phyloP scores from a whole-genome alignment of 2,329 filamentous ascomycete species.

The Neophaeococcomyces aloes region DNA sequence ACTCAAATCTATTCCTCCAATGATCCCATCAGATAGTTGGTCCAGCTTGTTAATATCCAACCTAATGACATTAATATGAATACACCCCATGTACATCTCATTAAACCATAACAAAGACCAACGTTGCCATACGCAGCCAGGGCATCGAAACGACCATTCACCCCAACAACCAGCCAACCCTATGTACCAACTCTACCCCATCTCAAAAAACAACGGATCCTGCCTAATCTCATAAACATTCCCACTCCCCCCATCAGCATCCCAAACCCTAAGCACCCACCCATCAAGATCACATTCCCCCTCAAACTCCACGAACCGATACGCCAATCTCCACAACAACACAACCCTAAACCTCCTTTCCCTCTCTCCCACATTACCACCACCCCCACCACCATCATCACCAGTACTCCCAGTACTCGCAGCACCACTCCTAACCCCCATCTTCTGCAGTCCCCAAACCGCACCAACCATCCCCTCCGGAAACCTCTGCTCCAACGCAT shows the following conservation, averaged over 20 bases:
- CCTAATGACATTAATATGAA: no score
- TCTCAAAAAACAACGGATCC: conserved; percentile 7
- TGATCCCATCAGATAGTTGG: no score
- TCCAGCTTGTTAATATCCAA: no score
- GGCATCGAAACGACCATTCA: no score
- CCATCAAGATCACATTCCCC: conserved; percentile 6
- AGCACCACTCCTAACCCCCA: neutral
- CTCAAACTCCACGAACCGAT: conserved; percentile 6
- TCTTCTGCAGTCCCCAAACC: conserved; percentile 4
- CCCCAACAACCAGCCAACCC: no score
- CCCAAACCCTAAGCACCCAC: conserved; percentile 3
- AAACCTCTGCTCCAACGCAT: conserved; percentile 8
- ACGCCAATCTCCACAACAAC: conserved; percentile 3
- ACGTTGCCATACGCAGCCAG: no score
- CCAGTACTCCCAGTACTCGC: no score
- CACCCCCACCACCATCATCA: no score
- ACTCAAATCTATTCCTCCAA: no score
- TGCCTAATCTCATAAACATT: conserved; percentile 8
- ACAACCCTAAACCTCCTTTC: conserved; percentile 1
- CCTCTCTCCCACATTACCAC: no score
- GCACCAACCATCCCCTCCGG: conserved; percentile 2
- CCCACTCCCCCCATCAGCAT: conserved; percentile 1
- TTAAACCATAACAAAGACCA: no score
- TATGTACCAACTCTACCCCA: conserved; percentile 1
- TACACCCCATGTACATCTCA: no score